Evolutionary conservation across 2,329 filamentous ascomycete species (phyloP), one percentile per base, ranked within the genome.

Genomic region (Graphium sp.): DNA sequence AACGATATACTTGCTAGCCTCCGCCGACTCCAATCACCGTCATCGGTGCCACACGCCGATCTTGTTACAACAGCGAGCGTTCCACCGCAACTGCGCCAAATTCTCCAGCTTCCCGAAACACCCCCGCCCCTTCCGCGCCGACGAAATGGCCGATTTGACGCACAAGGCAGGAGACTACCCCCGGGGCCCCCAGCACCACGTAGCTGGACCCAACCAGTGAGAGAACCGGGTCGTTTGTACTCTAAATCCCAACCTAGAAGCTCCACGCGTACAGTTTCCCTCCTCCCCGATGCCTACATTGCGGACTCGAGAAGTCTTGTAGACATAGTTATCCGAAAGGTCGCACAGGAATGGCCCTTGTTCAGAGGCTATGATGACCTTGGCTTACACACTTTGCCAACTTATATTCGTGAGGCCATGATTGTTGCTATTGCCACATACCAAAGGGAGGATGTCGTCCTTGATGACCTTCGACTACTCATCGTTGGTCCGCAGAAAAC

Each of bases 1-100:
- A 75, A 75, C 44, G 62, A 74, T 36, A 52, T 72, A 35, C 60
- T 75, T 41, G 58, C 64, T 34, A 61, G 58, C 35, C 44, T 72
- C 38, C 66, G 70, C 41, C 62, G 58, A 40, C 50, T 52, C 30
- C 53, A 52, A 26, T 38, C 42, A 21, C 37, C 44, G 5, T 39
- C 43, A 11, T 31, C 40, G 28, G 42, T 48, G 26, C 35, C 36
- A 31, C 37, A 36, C 35, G 34, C 41, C 33, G 38, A 42, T 36
- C 40, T 47, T 33, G 39, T 46, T 27, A 45, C 46, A 32, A 41
- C 47, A 18, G 66, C 64, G n/a, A 71, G 62, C 34, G 56, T 75
- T 3, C 70, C 68, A 30, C 69, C 70, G 5, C 51, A 57, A 30
- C 59, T 75, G 39, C 62, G 66, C 34, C 56, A 63, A 34, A 61